Evolutionary conservation across 192 early-diverging fungal genomes (phyloP).

Genomic region (Coemansia sp.): DNA sequence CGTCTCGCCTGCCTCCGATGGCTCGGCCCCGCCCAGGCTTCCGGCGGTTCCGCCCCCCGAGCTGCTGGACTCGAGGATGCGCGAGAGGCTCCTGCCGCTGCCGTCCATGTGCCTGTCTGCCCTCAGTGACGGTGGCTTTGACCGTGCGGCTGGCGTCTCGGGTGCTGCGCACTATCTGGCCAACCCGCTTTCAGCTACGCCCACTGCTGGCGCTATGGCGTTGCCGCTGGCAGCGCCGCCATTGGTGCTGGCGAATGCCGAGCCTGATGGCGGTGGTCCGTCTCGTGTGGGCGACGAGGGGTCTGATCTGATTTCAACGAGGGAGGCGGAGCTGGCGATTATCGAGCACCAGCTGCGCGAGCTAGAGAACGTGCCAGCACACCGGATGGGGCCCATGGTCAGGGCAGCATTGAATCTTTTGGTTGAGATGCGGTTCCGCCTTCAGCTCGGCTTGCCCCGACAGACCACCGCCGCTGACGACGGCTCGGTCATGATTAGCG

Average conservation of each 20-base stretch:
- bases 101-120: conserved; percentile 32
- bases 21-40: conserved; percentile 45
- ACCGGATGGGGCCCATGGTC: conserved; percentile 48
- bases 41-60: conserved; percentile 39
- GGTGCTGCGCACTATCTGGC: conserved; percentile 38
- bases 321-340: conserved; percentile 42
- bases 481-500: neutral
- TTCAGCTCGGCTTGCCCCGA: conserved; percentile 45
- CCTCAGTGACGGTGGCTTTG: conserved; percentile 29
- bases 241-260: no score
- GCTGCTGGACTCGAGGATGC: conserved; percentile 25
- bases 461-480: neutral
- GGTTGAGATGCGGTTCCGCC: conserved; percentile 51
- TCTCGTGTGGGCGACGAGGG: neutral
- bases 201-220: neutral
- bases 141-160: conserved; percentile 25
- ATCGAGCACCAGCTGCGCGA: conserved; percentile 51
- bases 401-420: conserved; percentile 45
- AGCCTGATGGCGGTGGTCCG: no score
- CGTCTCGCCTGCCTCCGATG: conserved; percentile 42
- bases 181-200: conserved; percentile 15
- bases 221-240: neutral
- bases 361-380: conserved; percentile 35
- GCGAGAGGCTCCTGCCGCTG: conserved; percentile 38
- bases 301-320: conserved; percentile 11